Conservation (phyloP, 2,329 filamentous ascomycete genomes). For the Huntiella bhutanensis region DNA sequence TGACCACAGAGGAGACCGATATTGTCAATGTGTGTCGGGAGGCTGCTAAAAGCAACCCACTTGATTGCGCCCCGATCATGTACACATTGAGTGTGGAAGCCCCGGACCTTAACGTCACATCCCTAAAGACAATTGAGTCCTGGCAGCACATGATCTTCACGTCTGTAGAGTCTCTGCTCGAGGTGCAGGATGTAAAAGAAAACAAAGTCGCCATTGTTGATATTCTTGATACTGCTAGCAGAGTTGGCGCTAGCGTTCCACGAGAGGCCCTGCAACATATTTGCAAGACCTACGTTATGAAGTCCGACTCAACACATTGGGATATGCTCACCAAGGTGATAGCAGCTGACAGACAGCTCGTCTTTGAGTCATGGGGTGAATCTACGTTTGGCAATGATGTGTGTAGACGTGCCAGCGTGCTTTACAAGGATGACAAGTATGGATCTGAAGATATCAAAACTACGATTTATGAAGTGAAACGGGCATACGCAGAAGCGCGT, state of each 20-base stretch:
- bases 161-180: constrained; percentile 16
- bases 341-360: constrained; percentile 28
- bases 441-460: constrained; percentile 14
- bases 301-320: constrained; percentile 23
- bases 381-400: constrained; percentile 24
- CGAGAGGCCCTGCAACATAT: constrained; percentile 23
- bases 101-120: constrained; percentile 8
- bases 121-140: constrained; percentile 18
- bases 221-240: constrained; percentile 19
- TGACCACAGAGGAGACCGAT: constrained; percentile 24
- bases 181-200: constrained; percentile 12
- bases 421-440: constrained; percentile 10
- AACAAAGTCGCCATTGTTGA: constrained; percentile 15
- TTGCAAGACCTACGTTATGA: constrained; percentile 25
- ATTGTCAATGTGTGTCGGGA: constrained; percentile 24
- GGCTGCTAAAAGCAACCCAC: constrained; percentile 19
- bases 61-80: constrained; percentile 24
- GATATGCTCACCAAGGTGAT: constrained; percentile 22
- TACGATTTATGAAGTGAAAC: constrained; percentile 19
- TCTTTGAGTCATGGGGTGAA: constrained; percentile 21
- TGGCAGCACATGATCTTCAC: constrained; percentile 24
- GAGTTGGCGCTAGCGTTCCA: constrained; percentile 18
- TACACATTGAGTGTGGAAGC: constrained; percentile 23
- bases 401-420: constrained; percentile 16
- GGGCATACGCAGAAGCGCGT: constrained; percentile 26